Base-by-base conservation (phyloP, 495 filamentous ascomycete genomes). In the Lophiostoma macrostomum region DNA sequence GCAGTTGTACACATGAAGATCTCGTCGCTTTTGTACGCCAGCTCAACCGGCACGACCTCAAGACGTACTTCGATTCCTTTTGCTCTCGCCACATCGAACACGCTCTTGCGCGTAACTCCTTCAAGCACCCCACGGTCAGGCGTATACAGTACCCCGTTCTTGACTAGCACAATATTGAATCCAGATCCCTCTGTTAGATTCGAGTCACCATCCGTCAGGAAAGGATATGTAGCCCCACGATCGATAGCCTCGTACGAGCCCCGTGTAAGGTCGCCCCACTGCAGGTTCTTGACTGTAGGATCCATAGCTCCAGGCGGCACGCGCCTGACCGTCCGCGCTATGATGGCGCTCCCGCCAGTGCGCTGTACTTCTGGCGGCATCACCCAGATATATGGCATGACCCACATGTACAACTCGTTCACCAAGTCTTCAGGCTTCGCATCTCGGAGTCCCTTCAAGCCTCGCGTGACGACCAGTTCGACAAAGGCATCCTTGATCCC, bases 241-340 rank as follows among this genome's bases (percentile, higher is more conserved):
- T 56, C 45, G 13, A 4, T 20, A 4, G 49, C 67, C 65, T 73
- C 69, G 18, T 67, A 56, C 19, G 70, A 25, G 2, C 65, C 71
- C 0, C 69, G 71, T 5, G 54, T 61, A 48, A 73, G 45, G 45
- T 73, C 71, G 0, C 71, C 71, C 69, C 69, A 73, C 50, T 73
- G 71, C 45, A 73, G 50, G 30, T 73, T 73, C 61, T 73, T 73
- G 35, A 73, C 50, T 2, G 68, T 73, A 0, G 71, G 71, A 40
- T 73, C 71, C 13, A 72, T 64, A 0, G 67, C 58, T 0, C 71
- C 67, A 1, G 67, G 67, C 0, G 71, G 66, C 0, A 59, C 54
- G 0, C 71, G 65, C 0, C 66, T 65, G 5, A 73, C 70, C 13
- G 71, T 72, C 7, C 71, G 64, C 0, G 71, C 66, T 16, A 73